These are phyloP conservation scores for Aspergillus fischeri DNA, from an alignment of 2,329 filamentous ascomycete genomes.

Conservation along the genomic window DNA sequence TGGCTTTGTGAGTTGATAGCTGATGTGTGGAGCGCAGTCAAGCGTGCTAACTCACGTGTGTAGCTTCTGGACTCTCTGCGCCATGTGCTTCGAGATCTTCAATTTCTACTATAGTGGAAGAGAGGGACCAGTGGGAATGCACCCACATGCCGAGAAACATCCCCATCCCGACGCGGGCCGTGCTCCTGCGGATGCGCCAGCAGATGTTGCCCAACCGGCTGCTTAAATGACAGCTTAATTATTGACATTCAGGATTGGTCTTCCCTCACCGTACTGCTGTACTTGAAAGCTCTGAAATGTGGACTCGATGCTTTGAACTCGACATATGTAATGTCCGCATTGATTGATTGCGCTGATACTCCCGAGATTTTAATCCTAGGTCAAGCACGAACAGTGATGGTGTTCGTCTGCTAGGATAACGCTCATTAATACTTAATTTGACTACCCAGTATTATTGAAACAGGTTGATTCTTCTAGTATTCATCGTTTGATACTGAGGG, in stretches of 20 bases:
- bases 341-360: not conserved
- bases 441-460: not conserved
- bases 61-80: slow-evolving; percentile 13
- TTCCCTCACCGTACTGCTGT: not conserved
- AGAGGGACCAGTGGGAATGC: not conserved
- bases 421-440: not conserved
- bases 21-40: not conserved
- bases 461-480: no score
- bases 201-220: not conserved
- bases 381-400: no score
- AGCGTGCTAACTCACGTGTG: not conserved
- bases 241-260: no score
- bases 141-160: not conserved
- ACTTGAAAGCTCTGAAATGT: not conserved
- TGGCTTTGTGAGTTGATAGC: not conserved
- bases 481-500: slow-evolving; percentile 21
- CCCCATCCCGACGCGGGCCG: not conserved
- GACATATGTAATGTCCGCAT: not conserved
- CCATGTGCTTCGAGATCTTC: slow-evolving; percentile 12
- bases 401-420: not conserved
- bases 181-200: not conserved
- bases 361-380: not conserved
- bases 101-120: slow-evolving; percentile 8
- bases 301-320: not conserved
- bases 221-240: no score